phyloP scores from a whole-genome alignment of 2,329 filamentous ascomycete species.

The Fonsecaea nubica region DNA sequence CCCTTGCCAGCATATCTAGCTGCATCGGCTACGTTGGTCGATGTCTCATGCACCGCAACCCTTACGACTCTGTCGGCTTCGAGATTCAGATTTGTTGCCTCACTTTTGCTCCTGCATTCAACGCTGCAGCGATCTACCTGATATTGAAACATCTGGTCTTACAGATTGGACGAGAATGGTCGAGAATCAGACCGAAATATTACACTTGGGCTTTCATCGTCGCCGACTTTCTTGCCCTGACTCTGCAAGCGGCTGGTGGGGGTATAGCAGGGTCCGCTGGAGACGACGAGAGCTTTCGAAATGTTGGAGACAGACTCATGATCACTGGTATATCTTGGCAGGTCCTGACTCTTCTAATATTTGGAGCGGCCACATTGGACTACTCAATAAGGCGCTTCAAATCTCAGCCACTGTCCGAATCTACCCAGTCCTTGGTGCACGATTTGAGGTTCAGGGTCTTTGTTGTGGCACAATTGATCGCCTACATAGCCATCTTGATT shows the following conservation, averaged over 20 bases:
- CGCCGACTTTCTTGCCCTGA: constrained; percentile 65
- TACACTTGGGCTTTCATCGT: constrained; percentile 67
- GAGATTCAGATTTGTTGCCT: constrained; percentile 60
- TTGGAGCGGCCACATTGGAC: constrained; percentile 14
- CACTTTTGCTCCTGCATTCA: constrained; percentile 63
- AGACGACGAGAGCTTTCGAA: constrained; percentile 48
- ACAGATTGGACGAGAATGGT: constrained; percentile 59
- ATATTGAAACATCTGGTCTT: constrained; percentile 64
- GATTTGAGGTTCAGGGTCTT: constrained; percentile 35
- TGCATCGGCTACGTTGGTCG: constrained; percentile 63
- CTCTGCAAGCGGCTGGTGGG: constrained; percentile 64
- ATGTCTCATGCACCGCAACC: constrained; percentile 60
- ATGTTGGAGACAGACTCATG: constrained; percentile 62
- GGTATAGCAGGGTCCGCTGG: constrained; percentile 59
- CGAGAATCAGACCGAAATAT: constrained; percentile 54
- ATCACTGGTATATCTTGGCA: constrained; percentile 65
- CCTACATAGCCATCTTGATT: constrained; percentile 53
- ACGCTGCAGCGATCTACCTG: constrained; percentile 63
- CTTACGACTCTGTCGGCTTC: constrained; percentile 58
- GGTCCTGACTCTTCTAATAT: constrained; percentile 57
- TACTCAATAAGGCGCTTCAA: constrained; percentile 25
- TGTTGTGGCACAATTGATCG: constrained; percentile 34
- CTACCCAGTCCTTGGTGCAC: constrained; percentile 20
- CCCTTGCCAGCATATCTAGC: constrained; percentile 58
- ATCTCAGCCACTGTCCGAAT: constrained; percentile 22